These are phyloP conservation scores for Lactarius vividus DNA, from an alignment of 768 basidiomycete genomes.

Conservation along the genomic window DNA sequence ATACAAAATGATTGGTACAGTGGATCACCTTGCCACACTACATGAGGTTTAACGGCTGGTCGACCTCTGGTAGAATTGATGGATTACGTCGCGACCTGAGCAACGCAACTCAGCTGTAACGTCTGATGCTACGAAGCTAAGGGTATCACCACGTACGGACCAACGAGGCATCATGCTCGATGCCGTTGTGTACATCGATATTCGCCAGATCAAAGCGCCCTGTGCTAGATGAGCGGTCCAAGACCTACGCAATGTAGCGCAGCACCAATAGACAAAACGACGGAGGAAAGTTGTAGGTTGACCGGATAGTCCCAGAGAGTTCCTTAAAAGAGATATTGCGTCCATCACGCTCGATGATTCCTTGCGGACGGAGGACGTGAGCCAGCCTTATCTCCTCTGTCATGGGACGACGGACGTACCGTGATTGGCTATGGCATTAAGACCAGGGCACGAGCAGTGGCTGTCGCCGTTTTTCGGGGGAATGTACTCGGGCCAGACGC, in stretches of 20 bases:
- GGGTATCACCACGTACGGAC: constrained; percentile 34
- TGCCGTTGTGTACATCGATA: constrained; percentile 70
- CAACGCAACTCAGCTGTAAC: not conserved
- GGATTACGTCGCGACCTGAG: constrained; percentile 51
- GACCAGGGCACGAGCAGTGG: constrained; percentile 66
- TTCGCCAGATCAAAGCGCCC: constrained; percentile 67
- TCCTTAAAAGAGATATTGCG: constrained; percentile 61
- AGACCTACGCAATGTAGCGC: constrained; percentile 53
- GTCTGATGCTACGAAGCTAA: not conserved
- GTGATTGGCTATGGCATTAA: constrained; percentile 83
- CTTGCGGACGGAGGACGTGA: constrained; percentile 22
- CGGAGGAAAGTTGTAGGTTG: constrained; percentile 66
- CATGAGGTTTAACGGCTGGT: constrained; percentile 12
- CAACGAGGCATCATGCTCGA: constrained; percentile 68
- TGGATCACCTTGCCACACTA: not conserved
- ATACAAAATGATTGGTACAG: not conserved
- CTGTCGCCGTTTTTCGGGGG: constrained; percentile 62
- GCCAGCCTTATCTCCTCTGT: not conserved
- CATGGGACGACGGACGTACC: constrained; percentile 40
- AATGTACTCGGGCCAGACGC: constrained; percentile 66
- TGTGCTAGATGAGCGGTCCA: constrained; percentile 52
- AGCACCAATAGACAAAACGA: constrained; percentile 69
- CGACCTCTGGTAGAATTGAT: constrained; percentile 49
- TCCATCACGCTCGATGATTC: constrained; percentile 58
- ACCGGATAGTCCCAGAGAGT: constrained; percentile 30